Evolutionary conservation across 495 filamentous ascomycete genomes (phyloP).

Genomic region (Annulohypoxylon moriforme): DNA sequence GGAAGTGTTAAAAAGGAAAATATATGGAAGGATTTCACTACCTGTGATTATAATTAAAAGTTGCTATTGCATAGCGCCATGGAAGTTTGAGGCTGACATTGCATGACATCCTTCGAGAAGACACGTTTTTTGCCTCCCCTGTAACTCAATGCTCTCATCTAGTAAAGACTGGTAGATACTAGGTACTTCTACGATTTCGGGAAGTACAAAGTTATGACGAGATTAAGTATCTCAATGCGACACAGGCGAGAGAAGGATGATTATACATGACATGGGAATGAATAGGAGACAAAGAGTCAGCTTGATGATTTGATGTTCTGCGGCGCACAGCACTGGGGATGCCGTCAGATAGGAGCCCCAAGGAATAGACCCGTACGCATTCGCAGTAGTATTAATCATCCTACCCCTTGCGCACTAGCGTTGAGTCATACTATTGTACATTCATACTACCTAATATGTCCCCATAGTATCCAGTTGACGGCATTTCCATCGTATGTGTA

Average conservation of each 20-base stretch:
- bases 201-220: constrained; percentile 12
- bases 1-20: constrained; percentile 15
- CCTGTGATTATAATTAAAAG: constrained; percentile 20
- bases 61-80: constrained; percentile 30
- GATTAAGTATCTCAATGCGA: constrained; percentile 7
- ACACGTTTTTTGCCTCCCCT: constrained; percentile 14
- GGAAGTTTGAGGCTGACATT: constrained; percentile 35
- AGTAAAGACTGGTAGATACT: not conserved
- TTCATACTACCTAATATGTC: not conserved
- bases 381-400: constrained; percentile 19
- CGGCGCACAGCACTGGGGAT: not conserved
- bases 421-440: constrained; percentile 34
- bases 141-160: not conserved
- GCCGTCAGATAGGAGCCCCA: constrained; percentile 9
- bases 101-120: constrained; percentile 29
- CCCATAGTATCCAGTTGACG: not conserved
- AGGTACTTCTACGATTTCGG: not conserved
- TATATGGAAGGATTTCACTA: constrained; percentile 25
- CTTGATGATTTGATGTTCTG: not conserved
- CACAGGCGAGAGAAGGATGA: not conserved
- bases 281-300: not conserved
- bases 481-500: constrained; percentile 7
- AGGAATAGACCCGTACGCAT: not conserved
- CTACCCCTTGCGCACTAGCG: constrained; percentile 8
- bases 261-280: constrained; percentile 1